A percentile compares a stretch with the other conserved stretches of the same genome.
phyloP scores from a whole-genome alignment of 495 filamentous ascomycete species.

The Xylaria longipes region DNA sequence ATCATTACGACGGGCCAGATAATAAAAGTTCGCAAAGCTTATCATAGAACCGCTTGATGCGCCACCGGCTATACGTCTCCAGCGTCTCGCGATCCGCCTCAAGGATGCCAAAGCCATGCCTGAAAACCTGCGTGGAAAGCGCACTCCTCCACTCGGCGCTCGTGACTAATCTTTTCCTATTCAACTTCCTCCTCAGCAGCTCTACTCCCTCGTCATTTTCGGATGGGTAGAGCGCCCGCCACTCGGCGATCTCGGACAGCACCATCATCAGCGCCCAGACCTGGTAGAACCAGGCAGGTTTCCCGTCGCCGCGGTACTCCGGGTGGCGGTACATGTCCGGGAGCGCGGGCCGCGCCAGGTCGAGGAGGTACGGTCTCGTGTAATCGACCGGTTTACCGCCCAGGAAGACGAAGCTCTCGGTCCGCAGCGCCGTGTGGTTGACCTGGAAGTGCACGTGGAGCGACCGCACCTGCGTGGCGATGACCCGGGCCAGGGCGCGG shows the following conservation, averaged over 20 bases:
- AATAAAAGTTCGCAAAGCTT: neutral
- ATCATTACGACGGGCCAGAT: neutral
- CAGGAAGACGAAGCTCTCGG: slow-evolving; percentile 13
- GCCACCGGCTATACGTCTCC: slow-evolving; percentile 7
- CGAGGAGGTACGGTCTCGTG: neutral
- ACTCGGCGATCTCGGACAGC: slow-evolving; percentile 13
- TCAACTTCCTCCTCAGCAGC: neutral
- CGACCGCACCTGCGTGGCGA: slow-evolving; percentile 1
- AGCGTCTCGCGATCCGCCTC: slow-evolving; percentile 9
- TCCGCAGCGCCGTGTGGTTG: neutral
- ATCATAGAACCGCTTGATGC: slow-evolving; percentile 10
- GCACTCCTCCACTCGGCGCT: neutral
- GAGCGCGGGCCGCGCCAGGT: neutral
- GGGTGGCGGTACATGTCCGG: slow-evolving; percentile 7
- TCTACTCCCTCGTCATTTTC: neutral
- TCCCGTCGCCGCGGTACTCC: neutral
- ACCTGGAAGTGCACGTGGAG: slow-evolving; percentile 4
- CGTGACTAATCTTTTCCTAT: neutral
- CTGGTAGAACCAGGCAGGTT: neutral
- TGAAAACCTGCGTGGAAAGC: neutral
- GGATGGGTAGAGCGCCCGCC: neutral
- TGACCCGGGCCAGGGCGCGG: neutral
- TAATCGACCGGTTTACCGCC: neutral
- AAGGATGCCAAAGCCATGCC: neutral
- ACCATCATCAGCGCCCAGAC: slow-evolving; percentile 9